Conservation (phyloP, 2,329 filamentous ascomycete species). For the Nothophaeocryptopus gaeumannii region DNA sequence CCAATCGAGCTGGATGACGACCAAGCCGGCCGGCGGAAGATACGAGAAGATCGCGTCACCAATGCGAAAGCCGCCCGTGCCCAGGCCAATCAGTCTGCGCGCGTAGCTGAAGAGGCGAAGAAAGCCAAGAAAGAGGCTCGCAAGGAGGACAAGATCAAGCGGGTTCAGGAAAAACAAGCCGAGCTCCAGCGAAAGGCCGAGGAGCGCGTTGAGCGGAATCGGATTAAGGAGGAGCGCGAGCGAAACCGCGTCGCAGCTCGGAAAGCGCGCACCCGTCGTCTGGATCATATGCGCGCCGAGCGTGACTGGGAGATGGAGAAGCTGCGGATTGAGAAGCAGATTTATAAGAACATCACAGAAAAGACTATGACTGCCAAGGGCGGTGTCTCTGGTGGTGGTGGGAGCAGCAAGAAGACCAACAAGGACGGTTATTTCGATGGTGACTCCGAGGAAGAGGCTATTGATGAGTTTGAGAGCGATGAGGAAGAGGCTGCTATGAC, state of each 20-base stretch:
- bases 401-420: slow-evolving; percentile 7
- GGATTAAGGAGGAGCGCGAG: slow-evolving; percentile 19
- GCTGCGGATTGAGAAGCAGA: slow-evolving; percentile 16
- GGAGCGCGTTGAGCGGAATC: slow-evolving; percentile 14
- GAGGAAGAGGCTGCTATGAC: slow-evolving; percentile 10
- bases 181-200: slow-evolving; percentile 13
- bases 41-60: slow-evolving; percentile 31
- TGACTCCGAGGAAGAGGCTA: slow-evolving; percentile 12
- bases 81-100: slow-evolving; percentile 16
- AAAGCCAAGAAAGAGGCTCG: slow-evolving; percentile 15
- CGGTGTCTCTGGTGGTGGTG: not conserved
- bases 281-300: slow-evolving; percentile 17
- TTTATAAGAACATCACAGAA: slow-evolving; percentile 23
- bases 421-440: slow-evolving; percentile 12
- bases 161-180: slow-evolving; percentile 9
- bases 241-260: slow-evolving; percentile 9
- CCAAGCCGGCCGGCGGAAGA: slow-evolving; percentile 37
- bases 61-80: slow-evolving; percentile 28
- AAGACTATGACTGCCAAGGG: slow-evolving; percentile 12
- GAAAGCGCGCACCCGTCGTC: slow-evolving; percentile 6
- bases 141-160: slow-evolving; percentile 19
- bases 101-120: slow-evolving; percentile 19
- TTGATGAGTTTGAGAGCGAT: slow-evolving; percentile 2
- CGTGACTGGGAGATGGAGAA: slow-evolving; percentile 22
- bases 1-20: slow-evolving; percentile 45